A percentile compares a stretch with the other conserved stretches of the same genome.
phyloP scores from a whole-genome alignment of 208 protist species.

The Tritrichomonas foetus region DNA sequence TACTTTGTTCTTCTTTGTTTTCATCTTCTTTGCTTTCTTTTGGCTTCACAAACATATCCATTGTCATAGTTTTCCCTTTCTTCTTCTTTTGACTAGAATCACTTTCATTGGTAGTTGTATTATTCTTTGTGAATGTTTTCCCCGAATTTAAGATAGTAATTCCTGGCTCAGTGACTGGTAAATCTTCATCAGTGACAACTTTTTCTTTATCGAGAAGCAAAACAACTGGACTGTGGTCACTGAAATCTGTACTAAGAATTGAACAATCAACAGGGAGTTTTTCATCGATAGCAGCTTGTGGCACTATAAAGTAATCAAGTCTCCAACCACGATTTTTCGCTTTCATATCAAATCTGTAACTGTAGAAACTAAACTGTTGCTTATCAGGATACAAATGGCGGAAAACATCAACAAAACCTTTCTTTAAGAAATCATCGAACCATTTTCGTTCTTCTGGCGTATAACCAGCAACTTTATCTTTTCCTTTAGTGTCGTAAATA shows the following conservation, averaged over 20 bases:
- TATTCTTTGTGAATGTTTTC: no score
- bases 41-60: no score
- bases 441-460: conserved; percentile 28
- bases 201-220: neutral
- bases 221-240: neutral
- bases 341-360: neutral
- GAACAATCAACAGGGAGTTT: neutral
- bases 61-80: no score
- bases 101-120: no score
- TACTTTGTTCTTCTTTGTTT: no score
- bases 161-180: no score
- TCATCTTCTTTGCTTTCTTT: no score
- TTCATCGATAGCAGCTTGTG: neutral
- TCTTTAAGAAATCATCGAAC: neutral
- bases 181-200: no score
- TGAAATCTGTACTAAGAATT: neutral
- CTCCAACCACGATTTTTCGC: neutral
- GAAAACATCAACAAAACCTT: neutral
- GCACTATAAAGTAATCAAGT: neutral
- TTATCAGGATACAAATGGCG: neutral
- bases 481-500: conserved; percentile 16
- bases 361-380: neutral
- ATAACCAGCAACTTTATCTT: neutral
- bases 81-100: no score
- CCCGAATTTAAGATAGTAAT: no score